Evolutionary conservation across 2,329 filamentous ascomycete species (phyloP), one percentile per base, ranked within the genome.

Genomic region (Lachnellula suecica): DNA sequence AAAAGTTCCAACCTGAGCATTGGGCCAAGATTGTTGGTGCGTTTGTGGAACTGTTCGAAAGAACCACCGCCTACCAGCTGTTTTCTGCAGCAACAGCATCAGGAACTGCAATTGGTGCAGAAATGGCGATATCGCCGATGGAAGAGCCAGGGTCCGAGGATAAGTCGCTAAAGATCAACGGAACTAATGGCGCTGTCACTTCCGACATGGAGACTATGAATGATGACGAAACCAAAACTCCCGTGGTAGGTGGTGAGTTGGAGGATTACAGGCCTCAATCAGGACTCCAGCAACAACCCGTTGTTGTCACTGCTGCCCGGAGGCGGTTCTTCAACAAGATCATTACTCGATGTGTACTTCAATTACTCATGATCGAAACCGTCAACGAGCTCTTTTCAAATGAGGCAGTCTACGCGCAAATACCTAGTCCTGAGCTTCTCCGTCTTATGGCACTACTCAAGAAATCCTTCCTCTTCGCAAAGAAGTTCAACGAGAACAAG

Each of bases 361-460:
- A 99, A 71, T 82, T 99, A 2, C 84, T 99, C 59, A 99, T 99
- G 91, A 99, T 99, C 63, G 95, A 99, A 71, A 99, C 95, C 0
- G 95, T 99, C 38, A 95, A 96, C 66, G 95, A 99, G 71, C 84
- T 99, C 44, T 99, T 99, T 75, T 95, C 91, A 62, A 99, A 97
- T 70, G 92, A 97, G 67, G 84, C 89, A 1, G 95, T 99, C 15
- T 99, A 99, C 68, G 80, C 85, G 5, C 86, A 96, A 68, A 99
- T 99, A 35, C 95, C 94, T 0, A 96, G 91, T 0, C 76, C 82
- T 9, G 91, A 97, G 67, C 83, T 99, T 0, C 79, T 99, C 19
- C 86, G 92, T 2, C 79, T 99, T 13, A 99, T 99, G 95, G 84
- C 83, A 1, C 79, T 99, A 1, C 79, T 99, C 25, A 99, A 99